Evolutionary conservation across 2,329 filamentous ascomycete genomes (phyloP).

Genomic region (Trichophyton benhamiae): DNA sequence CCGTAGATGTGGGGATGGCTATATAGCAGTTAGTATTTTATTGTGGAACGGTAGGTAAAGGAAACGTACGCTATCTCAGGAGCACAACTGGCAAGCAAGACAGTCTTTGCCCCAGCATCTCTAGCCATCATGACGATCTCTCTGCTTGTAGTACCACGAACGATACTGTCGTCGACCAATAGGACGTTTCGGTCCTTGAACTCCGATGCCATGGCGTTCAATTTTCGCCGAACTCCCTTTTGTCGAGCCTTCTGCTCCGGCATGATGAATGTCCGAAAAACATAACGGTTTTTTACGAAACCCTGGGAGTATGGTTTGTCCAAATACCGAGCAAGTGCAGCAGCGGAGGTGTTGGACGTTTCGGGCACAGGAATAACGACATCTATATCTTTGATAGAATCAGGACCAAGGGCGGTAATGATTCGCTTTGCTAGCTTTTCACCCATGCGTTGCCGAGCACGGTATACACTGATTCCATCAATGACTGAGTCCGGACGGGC

Average conservation of each 20-base stretch:
- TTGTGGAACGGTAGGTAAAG: neutral
- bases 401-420: constrained; percentile 51
- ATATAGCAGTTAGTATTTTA: neutral
- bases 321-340: constrained; percentile 60
- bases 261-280: constrained; percentile 81
- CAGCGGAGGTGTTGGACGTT: constrained; percentile 70
- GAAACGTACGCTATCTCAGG: constrained; percentile 57
- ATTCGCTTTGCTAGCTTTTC: constrained; percentile 65
- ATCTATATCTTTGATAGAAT: constrained; percentile 64
- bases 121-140: constrained; percentile 75
- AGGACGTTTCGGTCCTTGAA: constrained; percentile 70
- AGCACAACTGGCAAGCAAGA: constrained; percentile 71
- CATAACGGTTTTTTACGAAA: constrained; percentile 82
- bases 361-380: constrained; percentile 70
- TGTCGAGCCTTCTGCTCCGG: constrained; percentile 68
- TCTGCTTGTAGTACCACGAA: constrained; percentile 68
- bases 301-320: constrained; percentile 67
- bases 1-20: constrained; percentile 75
- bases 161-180: constrained; percentile 81
- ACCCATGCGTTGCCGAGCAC: constrained; percentile 77
- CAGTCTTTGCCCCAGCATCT: constrained; percentile 68
- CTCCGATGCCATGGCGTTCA: constrained; percentile 75
- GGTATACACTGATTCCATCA: constrained; percentile 77
- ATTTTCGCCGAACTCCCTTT: constrained; percentile 78
- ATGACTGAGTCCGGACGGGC: constrained; percentile 70